Conservation (phyloP, 768 basidiomycete genomes). For the Chalciporus piperatus region DNA sequence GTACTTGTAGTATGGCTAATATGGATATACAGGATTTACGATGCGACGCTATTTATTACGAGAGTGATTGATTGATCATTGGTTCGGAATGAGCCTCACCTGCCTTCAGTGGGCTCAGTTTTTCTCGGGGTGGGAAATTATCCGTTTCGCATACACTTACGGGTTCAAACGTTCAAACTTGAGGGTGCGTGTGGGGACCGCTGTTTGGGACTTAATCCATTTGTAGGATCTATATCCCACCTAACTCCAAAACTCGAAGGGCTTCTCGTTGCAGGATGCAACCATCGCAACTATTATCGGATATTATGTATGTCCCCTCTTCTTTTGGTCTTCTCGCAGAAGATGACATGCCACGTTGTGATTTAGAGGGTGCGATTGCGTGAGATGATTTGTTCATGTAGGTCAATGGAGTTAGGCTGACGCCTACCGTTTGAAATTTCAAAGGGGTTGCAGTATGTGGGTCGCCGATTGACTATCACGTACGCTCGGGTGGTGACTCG, state of each 20-base stretch:
- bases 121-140: slow-evolving; percentile 44
- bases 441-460: slow-evolving; percentile 74
- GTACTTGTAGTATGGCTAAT: too few relatives aligned
- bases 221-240: slow-evolving; percentile 74
- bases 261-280: slow-evolving; percentile 53
- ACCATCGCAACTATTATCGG: slow-evolving; percentile 83
- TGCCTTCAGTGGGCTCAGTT: slow-evolving; percentile 59
- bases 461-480: slow-evolving; percentile 81
- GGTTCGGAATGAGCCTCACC: slow-evolving; percentile 32
- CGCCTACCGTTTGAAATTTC: neutral
- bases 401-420: neutral
- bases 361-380: slow-evolving; percentile 42
- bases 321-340: neutral
- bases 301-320: slow-evolving; percentile 47
- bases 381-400: slow-evolving; percentile 29
- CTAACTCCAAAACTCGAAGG: slow-evolving; percentile 63
- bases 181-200: neutral
- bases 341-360: neutral
- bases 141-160: neutral
- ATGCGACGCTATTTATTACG: too few relatives aligned
- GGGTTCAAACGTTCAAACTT: too few relatives aligned
- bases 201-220: neutral
- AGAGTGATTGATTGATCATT: too few relatives aligned
- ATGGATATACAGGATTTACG: too few relatives aligned
- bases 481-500: slow-evolving; percentile 6